A percentile compares a stretch with the other conserved stretches of the same genome.
These are phyloP conservation scores for Candida arabinofermentans DNA, from an alignment of 805 yeast genomes.

Conservation along the genomic window DNA sequence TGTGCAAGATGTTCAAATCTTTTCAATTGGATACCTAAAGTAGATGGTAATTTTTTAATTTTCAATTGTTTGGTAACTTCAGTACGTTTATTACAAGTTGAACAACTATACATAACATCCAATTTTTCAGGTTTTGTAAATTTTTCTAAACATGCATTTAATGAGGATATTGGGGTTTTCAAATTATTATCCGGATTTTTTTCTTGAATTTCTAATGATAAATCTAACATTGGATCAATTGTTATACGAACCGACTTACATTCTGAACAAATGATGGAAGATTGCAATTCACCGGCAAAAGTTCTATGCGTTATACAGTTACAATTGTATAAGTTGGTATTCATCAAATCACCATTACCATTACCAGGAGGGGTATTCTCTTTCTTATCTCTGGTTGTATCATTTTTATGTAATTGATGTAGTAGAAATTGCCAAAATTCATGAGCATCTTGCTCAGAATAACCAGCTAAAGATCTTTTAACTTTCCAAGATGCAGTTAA, in stretches of 20 bases:
- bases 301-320: constrained; percentile 77
- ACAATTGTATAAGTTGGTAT: constrained; percentile 37
- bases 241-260: constrained; percentile 66
- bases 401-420: constrained; percentile 70
- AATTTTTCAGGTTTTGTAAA: constrained; percentile 77
- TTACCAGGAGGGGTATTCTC: constrained; percentile 20
- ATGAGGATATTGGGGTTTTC: constrained; percentile 24
- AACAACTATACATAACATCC: constrained; percentile 71
- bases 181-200: constrained; percentile 22
- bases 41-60: constrained; percentile 67
- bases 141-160: constrained; percentile 65
- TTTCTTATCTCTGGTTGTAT: constrained; percentile 26
- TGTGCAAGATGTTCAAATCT: constrained; percentile 60
- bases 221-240: constrained; percentile 84
- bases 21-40: constrained; percentile 80
- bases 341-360: neutral
- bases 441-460: constrained; percentile 97
- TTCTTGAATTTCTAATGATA: constrained; percentile 69
- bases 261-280: constrained; percentile 68
- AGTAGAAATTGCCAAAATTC: constrained; percentile 93
- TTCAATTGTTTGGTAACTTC: constrained; percentile 70
- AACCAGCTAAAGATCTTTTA: constrained; percentile 84
- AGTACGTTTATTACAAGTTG: constrained; percentile 56
- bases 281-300: constrained; percentile 79
- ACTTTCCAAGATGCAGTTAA: constrained; percentile 86